Conservation (phyloP, 164 flowering plant genomes). For the Paratinospora sagittata region DNA sequence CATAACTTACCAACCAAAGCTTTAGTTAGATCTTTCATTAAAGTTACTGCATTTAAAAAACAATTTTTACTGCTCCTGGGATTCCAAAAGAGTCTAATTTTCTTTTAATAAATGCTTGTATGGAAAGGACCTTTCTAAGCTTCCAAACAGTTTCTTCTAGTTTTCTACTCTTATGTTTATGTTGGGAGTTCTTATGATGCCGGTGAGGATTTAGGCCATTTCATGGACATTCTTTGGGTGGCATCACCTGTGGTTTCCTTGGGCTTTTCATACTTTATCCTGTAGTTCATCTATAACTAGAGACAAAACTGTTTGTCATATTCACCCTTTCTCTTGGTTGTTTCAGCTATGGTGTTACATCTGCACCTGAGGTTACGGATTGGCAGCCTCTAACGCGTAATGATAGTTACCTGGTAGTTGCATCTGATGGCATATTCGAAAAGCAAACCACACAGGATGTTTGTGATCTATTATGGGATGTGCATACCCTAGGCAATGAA, state of each 20-base stretch:
- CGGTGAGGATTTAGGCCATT: neutral
- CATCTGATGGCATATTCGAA: constrained; percentile 95
- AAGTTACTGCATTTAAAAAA: neutral
- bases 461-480: constrained; percentile 79
- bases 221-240: neutral
- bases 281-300: neutral
- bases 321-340: constrained; percentile 14
- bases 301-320: constrained; percentile 10
- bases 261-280: neutral
- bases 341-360: constrained; percentile 81
- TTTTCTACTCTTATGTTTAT: neutral
- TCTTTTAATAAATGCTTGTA: neutral
- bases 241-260: neutral
- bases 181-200: neutral
- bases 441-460: constrained; percentile 70
- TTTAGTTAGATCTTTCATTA: neutral
- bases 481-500: constrained; percentile 24
- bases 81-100: neutral
- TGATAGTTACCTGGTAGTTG: constrained; percentile 81
- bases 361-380: constrained; percentile 87
- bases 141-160: too few relatives aligned
- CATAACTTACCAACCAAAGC: neutral
- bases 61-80: neutral
- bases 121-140: too few relatives aligned
- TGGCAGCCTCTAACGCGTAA: constrained; percentile 70